Base-by-base conservation (phyloP, 148 eudicot species). In the Arctostaphylos glauca region DNA sequence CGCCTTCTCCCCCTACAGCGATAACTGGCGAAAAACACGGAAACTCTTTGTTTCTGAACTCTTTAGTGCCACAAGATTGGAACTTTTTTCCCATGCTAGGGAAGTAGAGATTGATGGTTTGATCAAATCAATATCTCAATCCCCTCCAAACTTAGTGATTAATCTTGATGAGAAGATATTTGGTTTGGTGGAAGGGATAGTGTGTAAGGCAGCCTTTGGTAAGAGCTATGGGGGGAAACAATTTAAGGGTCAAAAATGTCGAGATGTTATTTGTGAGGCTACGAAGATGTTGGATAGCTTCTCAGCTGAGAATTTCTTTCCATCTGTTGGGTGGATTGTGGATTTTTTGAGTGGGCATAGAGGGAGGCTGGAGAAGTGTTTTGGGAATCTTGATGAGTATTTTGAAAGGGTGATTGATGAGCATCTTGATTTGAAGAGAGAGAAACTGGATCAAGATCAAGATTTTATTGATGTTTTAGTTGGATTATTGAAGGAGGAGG, bases 181-280 rank as follows among this genome's bases (percentile, higher is more conserved):
- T 53, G 12, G 31, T 81, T 16, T 70, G 76, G 77, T 53, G 2
- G 62, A 68, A 15, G 31, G 50, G 6, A 70, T 68, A 1, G 50
- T 53, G 1, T 81, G 83, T 12, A 18, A 1, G 18, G 48, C 53
- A 50, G 83, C 62, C 10, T 81, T 70, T 52, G 83, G 76, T 0
- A 66, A 31, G 75, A 81, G 52, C 49, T 78, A 55, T 41, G 64
- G 2, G 23, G 80, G 68, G n/a, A 56, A 56, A 13, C 67, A 56
- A 15, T 78, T 78, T 10, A 19, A 58, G 49, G 52, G 44, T 76
- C 60, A 76, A 10, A 76, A 76, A 44, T 76, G 25, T 23, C 25
- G 23, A 6, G 60, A 76, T 0, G 58, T 76, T 6, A 49, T 76
- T 21, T 19, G 25, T 13, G 60, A 76, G 47, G 52, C 46, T 44